Conservation (phyloP, 192 early-diverging fungal genomes). For the Glomus cerebriforme region DNA sequence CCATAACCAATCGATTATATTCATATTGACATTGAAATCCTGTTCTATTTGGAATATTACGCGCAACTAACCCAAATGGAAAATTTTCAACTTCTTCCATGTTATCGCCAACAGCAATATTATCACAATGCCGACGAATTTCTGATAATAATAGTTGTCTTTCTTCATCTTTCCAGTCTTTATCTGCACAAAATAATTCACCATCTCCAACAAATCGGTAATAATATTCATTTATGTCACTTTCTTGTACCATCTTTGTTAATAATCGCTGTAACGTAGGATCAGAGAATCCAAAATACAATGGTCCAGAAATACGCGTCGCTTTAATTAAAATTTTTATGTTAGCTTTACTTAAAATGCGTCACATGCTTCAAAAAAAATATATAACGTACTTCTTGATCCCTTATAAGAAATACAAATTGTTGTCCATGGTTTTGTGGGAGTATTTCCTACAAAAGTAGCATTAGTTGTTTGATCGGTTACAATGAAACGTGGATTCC, state of each 20-base stretch:
- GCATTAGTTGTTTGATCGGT: not conserved
- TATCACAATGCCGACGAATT: not conserved
- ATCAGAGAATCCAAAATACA: conserved; percentile 62
- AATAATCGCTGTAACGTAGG: conserved; percentile 29
- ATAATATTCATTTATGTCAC: conserved; percentile 1
- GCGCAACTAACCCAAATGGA: conserved; percentile 2
- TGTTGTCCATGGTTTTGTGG: conserved; percentile 3
- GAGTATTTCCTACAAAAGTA: not conserved
- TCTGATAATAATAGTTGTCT: not conserved
- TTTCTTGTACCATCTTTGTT: conserved; percentile 3
- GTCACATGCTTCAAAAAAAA: not conserved
- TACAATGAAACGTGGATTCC: not conserved
- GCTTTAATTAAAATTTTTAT: conserved; percentile 41
- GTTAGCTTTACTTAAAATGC: not conserved
- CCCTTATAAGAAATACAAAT: not conserved
- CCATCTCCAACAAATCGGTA: conserved; percentile 1
- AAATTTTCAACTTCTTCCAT: not conserved
- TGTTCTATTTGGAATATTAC: conserved; percentile 4
- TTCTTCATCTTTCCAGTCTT: conserved; percentile 9
- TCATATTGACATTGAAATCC: conserved; percentile 15
- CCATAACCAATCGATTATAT: not conserved
- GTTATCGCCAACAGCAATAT: not conserved
- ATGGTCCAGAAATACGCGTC: conserved; percentile 56
- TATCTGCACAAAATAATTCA: not conserved
- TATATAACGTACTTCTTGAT: not conserved